A percentile compares a stretch with the other conserved stretches of the same genome.
phyloP scores from a whole-genome alignment of 176 grass and related monocot genomes.

The Oryza officinalis region DNA sequence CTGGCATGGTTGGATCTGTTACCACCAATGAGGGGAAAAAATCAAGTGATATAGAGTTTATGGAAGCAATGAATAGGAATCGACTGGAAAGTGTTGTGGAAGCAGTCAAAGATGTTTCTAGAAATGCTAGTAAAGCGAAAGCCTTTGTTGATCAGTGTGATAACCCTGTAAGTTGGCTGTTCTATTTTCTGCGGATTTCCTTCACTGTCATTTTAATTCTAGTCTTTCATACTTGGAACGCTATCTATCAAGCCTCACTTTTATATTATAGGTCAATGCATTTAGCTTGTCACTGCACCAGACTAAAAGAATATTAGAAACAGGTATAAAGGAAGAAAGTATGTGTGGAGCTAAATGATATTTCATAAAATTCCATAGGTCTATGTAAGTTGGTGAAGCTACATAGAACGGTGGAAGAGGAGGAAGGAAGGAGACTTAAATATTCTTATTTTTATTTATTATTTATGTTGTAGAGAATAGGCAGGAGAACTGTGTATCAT shows the following conservation, averaged over 20 bases:
- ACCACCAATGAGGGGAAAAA: slow-evolving; percentile 28
- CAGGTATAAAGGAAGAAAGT: not conserved
- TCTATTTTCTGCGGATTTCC: slow-evolving; percentile 31
- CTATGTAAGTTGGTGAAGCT: slow-evolving; percentile 7
- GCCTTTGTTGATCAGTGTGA: slow-evolving; percentile 63
- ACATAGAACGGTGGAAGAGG: not conserved
- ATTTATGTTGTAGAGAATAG: no score
- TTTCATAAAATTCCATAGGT: not conserved
- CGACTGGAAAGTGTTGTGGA: slow-evolving; percentile 70
- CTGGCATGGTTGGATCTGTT: slow-evolving; percentile 63
- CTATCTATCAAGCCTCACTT: slow-evolving; percentile 1
- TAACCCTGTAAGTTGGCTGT: slow-evolving; percentile 58
- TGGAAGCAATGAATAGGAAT: slow-evolving; percentile 57
- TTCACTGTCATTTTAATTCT: slow-evolving; percentile 6
- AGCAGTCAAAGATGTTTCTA: slow-evolving; percentile 72
- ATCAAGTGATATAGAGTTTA: slow-evolving; percentile 56
- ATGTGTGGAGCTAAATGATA: slow-evolving; percentile 5
- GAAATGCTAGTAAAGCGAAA: slow-evolving; percentile 66
- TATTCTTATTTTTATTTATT: no score
- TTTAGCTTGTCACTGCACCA: not conserved
- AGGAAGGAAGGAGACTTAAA: no score
- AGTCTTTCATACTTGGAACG: slow-evolving; percentile 13
- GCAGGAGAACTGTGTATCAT: no score
- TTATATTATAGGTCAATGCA: slow-evolving; percentile 3
- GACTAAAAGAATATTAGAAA: slow-evolving; percentile 2